Base-by-base conservation (phyloP, 2,329 filamentous ascomycete species). In the Paraconiothyrium brasiliense region DNA sequence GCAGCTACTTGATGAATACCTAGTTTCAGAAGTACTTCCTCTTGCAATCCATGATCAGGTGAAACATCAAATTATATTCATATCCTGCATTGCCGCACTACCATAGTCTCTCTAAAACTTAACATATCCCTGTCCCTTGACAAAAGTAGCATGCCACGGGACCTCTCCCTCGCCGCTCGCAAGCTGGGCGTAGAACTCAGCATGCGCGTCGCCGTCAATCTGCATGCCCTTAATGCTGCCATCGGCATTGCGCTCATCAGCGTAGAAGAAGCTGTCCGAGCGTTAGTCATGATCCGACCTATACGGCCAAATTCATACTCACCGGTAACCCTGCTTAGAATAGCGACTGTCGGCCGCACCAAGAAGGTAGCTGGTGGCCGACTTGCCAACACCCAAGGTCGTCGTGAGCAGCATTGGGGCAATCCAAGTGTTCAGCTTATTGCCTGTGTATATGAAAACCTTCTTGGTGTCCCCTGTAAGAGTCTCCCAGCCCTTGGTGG, bases 201-300 rank as follows among this genome's bases (percentile, higher is more conserved):
- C 77, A 66, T 79, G 76, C 13, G 77, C 76, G 13, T 63, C 49
- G 7, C 76, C 79, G 59, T 76, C 72, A 20, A 80, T 27, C 8
- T 58, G 65, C 24, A 46, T 52, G 0, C 68, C 68, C 62, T 68
- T 76, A 6, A 57, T 48, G 39, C 61, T 69, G 2, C 84, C 84
- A 58, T 83, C 76, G 0, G 70, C 61, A 4, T 76, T 77, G 4
- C 83, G 76, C 64, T 86, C 82, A 49, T 86, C 83, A 3, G 72
- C 80, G 57, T 83, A 86, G 63, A 84, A 85, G 65, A 85, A 86
- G 43, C 83, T 71, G 52, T 30, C 34, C 5, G n/a, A 54, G 20
- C 61, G 43, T 14, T 46, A 69, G 43, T 59, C 24, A 32, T 35
- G 14, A 30, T 32, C 10, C 20, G 32, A 43, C 16, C 6, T 24